Conservation (phyloP, 305 asterid genomes). For the Coffea humblotiana region DNA sequence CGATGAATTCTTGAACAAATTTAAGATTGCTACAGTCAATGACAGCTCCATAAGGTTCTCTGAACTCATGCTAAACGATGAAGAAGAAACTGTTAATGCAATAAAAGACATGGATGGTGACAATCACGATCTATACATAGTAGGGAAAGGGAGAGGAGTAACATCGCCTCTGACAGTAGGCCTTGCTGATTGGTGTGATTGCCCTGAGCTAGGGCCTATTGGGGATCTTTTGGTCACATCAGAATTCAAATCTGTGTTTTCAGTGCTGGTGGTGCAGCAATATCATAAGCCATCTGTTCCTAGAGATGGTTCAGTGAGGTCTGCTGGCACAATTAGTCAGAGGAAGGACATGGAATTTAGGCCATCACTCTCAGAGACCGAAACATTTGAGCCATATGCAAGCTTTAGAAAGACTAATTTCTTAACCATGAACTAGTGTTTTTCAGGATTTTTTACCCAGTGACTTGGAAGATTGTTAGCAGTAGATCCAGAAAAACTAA, state of each 20-base stretch:
- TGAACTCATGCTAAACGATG: conserved; percentile 68
- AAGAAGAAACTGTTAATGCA: conserved; percentile 74
- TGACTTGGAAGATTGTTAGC: neutral
- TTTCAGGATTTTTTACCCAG: neutral
- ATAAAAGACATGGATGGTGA: conserved; percentile 78
- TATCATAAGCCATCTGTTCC: conserved; percentile 29
- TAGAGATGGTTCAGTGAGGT: conserved; percentile 43
- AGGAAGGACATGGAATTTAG: conserved; percentile 43
- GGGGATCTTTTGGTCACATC: conserved; percentile 91
- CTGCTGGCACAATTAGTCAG: conserved; percentile 40
- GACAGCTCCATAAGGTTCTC: conserved; percentile 39
- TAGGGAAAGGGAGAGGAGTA: conserved; percentile 77
- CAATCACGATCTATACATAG: conserved; percentile 62
- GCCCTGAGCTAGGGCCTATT: conserved; percentile 90
- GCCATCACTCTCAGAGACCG: conserved; percentile 45
- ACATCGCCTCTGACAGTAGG: conserved; percentile 67
- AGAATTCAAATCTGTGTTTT: conserved; percentile 65
- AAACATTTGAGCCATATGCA: conserved; percentile 42
- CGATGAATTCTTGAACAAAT: conserved; percentile 59
- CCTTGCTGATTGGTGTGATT: conserved; percentile 92
- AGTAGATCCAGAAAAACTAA: neutral
- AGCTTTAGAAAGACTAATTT: conserved; percentile 54
- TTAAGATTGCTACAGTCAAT: conserved; percentile 47
- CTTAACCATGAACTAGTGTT: neutral
- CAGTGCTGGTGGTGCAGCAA: conserved; percentile 86